A percentile compares a stretch with the other conserved stretches of the same genome.
Conservation (phyloP, 2,329 filamentous ascomycete genomes). For the Thielaviopsis punctulata region DNA sequence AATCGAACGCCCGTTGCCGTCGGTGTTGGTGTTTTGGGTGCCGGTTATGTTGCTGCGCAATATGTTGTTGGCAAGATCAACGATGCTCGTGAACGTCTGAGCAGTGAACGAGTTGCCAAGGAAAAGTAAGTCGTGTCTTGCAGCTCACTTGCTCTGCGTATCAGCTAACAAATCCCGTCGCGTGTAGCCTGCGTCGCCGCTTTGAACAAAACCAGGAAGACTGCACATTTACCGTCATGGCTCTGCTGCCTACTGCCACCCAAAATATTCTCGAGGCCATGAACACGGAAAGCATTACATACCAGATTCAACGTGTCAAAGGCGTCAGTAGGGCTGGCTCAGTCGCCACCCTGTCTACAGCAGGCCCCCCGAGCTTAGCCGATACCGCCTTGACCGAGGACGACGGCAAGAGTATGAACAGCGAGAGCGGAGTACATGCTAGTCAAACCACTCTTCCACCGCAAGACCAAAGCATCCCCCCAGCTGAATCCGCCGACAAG, state of each 20-base stretch:
- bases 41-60: conserved; percentile 79
- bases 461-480: conserved; percentile 13
- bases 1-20: conserved; percentile 83
- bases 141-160: neutral
- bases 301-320: conserved; percentile 89
- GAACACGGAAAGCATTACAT: conserved; percentile 81
- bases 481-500: conserved; percentile 17
- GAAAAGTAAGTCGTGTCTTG: conserved; percentile 55
- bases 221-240: conserved; percentile 95
- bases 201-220: conserved; percentile 99
- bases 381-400: conserved; percentile 67
- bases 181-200: conserved; percentile 63
- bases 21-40: conserved; percentile 71
- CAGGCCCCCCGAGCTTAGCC: conserved; percentile 40
- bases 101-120: conserved; percentile 83
- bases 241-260: conserved; percentile 78
- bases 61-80: conserved; percentile 85
- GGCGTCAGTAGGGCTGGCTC: conserved; percentile 41
- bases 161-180: conserved; percentile 7
- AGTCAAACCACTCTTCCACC: conserved; percentile 52
- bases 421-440: conserved; percentile 67
- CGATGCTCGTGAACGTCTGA: conserved; percentile 90
- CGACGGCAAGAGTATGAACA: conserved; percentile 61
- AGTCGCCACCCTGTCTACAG: conserved; percentile 35
- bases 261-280: conserved; percentile 76